Evolutionary conservation across 179 eudicot species (phyloP).

Genomic region (Amaranthus tricolor): DNA sequence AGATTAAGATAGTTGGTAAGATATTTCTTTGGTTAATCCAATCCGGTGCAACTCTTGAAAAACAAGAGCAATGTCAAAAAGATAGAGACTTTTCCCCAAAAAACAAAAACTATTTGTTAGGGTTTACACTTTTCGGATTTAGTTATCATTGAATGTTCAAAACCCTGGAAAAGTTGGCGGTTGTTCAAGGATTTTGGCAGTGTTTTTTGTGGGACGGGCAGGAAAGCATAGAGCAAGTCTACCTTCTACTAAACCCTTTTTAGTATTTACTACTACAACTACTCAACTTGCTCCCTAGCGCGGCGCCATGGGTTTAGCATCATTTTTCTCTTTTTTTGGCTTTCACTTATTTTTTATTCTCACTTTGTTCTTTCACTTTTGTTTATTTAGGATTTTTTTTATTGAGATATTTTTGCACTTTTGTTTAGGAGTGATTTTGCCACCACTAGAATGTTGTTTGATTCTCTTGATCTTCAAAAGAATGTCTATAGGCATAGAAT

Average conservation of each 20-base stretch:
- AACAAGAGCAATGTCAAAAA: neutral
- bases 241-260: too few relatives aligned
- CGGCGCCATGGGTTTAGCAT: neutral
- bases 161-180: neutral
- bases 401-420: too few relatives aligned
- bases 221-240: neutral
- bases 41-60: constrained; percentile 1
- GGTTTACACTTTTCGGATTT: constrained; percentile 10
- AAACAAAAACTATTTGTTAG: neutral
- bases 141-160: too few relatives aligned
- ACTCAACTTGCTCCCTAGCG: neutral
- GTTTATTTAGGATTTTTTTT: too few relatives aligned
- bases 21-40: neutral
- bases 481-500: too few relatives aligned
- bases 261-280: too few relatives aligned
- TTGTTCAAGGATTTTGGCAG: neutral
- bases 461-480: too few relatives aligned
- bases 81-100: neutral
- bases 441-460: too few relatives aligned
- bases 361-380: neutral
- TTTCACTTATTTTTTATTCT: neutral
- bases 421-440: too few relatives aligned
- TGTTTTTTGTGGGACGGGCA: neutral
- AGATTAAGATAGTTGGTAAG: neutral
- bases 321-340: neutral